Conservation (phyloP, 2,329 filamentous ascomycete species). For the Niveomyces coronatus region DNA sequence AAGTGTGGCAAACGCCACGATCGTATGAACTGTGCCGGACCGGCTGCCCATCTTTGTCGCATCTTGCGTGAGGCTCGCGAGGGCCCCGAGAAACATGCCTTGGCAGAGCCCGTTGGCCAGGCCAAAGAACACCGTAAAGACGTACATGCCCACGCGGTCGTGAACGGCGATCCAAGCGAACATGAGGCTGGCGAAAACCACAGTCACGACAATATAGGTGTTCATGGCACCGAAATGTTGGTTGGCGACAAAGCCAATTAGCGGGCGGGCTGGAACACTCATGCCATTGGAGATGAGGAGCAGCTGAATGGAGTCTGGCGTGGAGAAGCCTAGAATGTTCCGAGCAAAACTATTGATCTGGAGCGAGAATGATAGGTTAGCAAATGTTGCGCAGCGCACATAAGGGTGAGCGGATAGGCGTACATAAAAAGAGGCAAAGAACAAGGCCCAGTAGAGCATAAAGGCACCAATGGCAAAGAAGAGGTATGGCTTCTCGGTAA, state of each 20-base stretch:
- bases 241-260: slow-evolving; percentile 51
- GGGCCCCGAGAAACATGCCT: slow-evolving; percentile 24
- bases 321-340: slow-evolving; percentile 3
- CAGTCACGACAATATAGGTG: slow-evolving; percentile 20
- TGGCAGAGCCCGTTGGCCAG: slow-evolving; percentile 19
- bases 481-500: slow-evolving; percentile 30
- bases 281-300: slow-evolving; percentile 57
- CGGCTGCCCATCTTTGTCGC: slow-evolving; percentile 30
- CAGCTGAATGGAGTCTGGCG: slow-evolving; percentile 42
- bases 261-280: slow-evolving; percentile 44
- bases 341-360: slow-evolving; percentile 7
- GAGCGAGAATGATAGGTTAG: neutral
- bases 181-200: slow-evolving; percentile 18
- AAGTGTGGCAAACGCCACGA: slow-evolving; percentile 30
- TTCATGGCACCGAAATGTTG: slow-evolving; percentile 39
- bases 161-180: slow-evolving; percentile 22
- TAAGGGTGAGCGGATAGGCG: neutral
- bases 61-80: slow-evolving; percentile 30
- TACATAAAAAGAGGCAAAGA: slow-evolving; percentile 6
- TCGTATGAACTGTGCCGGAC: slow-evolving; percentile 33
- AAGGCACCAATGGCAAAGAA: slow-evolving; percentile 22
- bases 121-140: slow-evolving; percentile 21
- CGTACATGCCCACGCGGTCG: slow-evolving; percentile 18
- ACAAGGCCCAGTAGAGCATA: slow-evolving; percentile 8
- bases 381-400: neutral